A percentile compares a stretch with the other conserved stretches of the same genome.
Evolutionary conservation across 352 stramenopile genomes (phyloP).

Genomic region (Globisporangium cederbergense): DNA sequence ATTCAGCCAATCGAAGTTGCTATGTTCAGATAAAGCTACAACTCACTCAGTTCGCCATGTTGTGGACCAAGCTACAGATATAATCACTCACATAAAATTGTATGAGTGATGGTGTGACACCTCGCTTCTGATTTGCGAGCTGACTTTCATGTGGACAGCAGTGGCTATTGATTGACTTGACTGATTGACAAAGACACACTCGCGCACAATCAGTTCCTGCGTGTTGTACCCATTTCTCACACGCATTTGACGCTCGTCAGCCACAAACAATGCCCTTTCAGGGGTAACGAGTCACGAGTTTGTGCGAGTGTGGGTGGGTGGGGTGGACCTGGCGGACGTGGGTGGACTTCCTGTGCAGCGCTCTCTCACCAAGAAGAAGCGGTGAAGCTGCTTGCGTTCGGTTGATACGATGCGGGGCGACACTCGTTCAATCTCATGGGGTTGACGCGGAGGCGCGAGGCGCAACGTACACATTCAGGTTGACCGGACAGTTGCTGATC

Average conservation of each 20-base stretch:
- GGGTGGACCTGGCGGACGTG: no score
- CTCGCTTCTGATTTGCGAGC: background rate
- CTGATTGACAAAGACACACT: background rate
- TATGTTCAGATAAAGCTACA: background rate
- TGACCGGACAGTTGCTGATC: no score
- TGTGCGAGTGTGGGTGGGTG: background rate
- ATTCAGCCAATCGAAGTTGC: background rate
- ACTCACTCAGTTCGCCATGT: background rate
- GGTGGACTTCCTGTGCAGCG: no score
- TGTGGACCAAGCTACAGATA: background rate
- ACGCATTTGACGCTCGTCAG: background rate
- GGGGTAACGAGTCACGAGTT: background rate
- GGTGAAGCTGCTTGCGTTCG: no score
- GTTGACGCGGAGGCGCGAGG: no score
- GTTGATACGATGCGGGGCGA: no score
- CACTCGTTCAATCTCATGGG: no score
- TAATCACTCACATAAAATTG: background rate
- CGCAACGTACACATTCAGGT: no score
- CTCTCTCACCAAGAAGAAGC: no score
- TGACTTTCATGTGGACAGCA: constrained; percentile 1
- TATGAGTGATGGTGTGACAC: background rate
- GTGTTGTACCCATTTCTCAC: background rate
- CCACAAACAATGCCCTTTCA: background rate
- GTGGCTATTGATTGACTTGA: background rate
- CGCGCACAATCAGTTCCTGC: background rate